Percentiles rank a stretch among this genome's conserved stretches.
These are phyloP conservation scores for Aspergillus bertholletiae DNA, from an alignment of 495 filamentous ascomycete species.

Conservation along the genomic window DNA sequence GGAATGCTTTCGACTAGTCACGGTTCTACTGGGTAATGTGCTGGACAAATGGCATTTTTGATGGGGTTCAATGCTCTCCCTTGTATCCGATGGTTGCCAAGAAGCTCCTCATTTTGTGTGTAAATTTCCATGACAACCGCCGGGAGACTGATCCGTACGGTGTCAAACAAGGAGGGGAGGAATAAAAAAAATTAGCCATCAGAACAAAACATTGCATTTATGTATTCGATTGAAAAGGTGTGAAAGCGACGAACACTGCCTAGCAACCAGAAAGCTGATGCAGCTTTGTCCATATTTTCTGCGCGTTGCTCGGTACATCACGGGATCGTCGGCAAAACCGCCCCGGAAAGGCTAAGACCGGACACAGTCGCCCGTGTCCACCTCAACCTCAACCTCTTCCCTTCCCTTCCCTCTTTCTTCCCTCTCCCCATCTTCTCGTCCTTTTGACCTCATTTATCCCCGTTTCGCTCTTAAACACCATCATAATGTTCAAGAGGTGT, in stretches of 20 bases:
- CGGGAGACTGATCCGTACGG: not conserved
- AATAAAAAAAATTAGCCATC: not conserved
- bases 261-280: conserved; percentile 1
- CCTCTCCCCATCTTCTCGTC: conserved; percentile 29
- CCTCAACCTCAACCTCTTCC: conserved; percentile 41
- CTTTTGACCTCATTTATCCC: conserved; percentile 28
- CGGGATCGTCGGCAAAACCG: conserved; percentile 50
- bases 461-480: conserved; percentile 49
- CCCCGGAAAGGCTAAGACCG: conserved; percentile 45
- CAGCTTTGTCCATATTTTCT: conserved; percentile 1
- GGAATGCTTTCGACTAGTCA: not conserved
- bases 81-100: conserved; percentile 36
- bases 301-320: conserved; percentile 40
- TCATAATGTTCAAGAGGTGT: conserved; percentile 90
- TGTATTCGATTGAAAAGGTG: not conserved
- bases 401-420: conserved; percentile 39
- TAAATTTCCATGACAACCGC: conserved; percentile 22
- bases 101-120: conserved; percentile 33
- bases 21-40: not conserved
- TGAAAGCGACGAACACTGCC: not conserved
- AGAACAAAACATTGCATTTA: not conserved
- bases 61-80: conserved; percentile 24
- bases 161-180: not conserved
- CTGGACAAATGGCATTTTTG: not conserved
- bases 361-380: conserved; percentile 31